Conservation (phyloP, 2,329 filamentous ascomycete species). For the Cadophora sp. region DNA sequence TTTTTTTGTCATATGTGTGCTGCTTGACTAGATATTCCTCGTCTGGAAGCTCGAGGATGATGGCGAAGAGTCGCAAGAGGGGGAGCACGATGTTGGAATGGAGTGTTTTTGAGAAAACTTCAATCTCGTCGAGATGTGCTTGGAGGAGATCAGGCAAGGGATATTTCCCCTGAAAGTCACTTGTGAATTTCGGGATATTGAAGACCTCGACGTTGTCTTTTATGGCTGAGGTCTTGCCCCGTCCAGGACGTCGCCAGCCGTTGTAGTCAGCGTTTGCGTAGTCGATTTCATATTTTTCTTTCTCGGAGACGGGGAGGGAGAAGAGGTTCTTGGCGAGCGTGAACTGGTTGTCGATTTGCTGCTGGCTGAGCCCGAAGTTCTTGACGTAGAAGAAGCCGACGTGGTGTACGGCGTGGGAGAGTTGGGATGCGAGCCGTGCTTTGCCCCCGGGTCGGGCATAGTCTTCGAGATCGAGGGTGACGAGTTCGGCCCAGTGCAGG, state of each 20-base stretch:
- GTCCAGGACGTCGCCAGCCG: constrained; percentile 59
- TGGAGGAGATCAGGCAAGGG: constrained; percentile 55
- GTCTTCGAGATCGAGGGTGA: constrained; percentile 59
- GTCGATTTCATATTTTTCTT: constrained; percentile 60
- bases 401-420: constrained; percentile 57
- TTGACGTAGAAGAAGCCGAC: constrained; percentile 68
- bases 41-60: constrained; percentile 64
- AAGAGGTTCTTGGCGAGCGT: constrained; percentile 66
- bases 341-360: constrained; percentile 66
- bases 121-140: constrained; percentile 60
- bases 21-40: constrained; percentile 62
- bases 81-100: constrained; percentile 63
- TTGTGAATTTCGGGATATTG: constrained; percentile 65
- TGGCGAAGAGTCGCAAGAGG: constrained; percentile 65
- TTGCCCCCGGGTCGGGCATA: constrained; percentile 58
- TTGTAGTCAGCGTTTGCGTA: constrained; percentile 62
- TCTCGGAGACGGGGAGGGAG: constrained; percentile 61
- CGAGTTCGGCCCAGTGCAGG: constrained; percentile 58
- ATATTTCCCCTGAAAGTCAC: constrained; percentile 49
- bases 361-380: constrained; percentile 66
- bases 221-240: constrained; percentile 12
- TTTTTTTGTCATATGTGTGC: constrained; percentile 63
- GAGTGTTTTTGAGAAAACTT: constrained; percentile 54
- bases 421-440: constrained; percentile 56
- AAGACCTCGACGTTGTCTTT: constrained; percentile 65